These are phyloP conservation scores for Sideroxylon spinosum DNA, from an alignment of 179 eudicot genomes.

Conservation along the genomic window DNA sequence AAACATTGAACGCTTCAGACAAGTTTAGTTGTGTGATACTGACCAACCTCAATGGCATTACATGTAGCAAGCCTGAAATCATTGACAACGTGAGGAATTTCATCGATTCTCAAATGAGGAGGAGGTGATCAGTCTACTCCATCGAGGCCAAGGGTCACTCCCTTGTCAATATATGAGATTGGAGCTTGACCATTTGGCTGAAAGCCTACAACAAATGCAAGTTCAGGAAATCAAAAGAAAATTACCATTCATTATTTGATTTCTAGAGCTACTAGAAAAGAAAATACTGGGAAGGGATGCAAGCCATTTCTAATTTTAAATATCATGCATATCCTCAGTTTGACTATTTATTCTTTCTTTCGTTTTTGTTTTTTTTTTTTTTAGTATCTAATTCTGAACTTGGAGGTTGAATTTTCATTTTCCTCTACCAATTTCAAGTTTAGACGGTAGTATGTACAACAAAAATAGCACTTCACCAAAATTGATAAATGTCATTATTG, in stretches of 20 bases:
- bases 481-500: too few species aligned
- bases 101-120: slow-evolving; percentile 21
- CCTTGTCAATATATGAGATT: slow-evolving; percentile 27
- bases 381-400: too few species aligned
- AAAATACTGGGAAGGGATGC: background rate
- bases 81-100: slow-evolving; percentile 25
- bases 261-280: too few species aligned
- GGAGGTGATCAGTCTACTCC: slow-evolving; percentile 23
- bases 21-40: background rate
- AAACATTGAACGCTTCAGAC: background rate
- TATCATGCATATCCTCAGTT: too few species aligned
- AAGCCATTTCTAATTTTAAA: too few species aligned
- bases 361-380: too few species aligned
- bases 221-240: background rate
- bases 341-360: too few species aligned
- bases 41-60: slow-evolving; percentile 35
- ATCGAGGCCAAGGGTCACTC: slow-evolving; percentile 15
- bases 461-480: background rate
- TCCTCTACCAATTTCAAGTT: too few species aligned
- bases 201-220: slow-evolving; percentile 14
- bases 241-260: background rate
- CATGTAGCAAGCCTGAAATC: slow-evolving; percentile 33
- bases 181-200: slow-evolving; percentile 38
- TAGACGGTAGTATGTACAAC: too few species aligned
- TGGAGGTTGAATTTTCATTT: too few species aligned